Evolutionary conservation across 106 monocot species (phyloP).

Genomic region (Ottelia alismoides): DNA sequence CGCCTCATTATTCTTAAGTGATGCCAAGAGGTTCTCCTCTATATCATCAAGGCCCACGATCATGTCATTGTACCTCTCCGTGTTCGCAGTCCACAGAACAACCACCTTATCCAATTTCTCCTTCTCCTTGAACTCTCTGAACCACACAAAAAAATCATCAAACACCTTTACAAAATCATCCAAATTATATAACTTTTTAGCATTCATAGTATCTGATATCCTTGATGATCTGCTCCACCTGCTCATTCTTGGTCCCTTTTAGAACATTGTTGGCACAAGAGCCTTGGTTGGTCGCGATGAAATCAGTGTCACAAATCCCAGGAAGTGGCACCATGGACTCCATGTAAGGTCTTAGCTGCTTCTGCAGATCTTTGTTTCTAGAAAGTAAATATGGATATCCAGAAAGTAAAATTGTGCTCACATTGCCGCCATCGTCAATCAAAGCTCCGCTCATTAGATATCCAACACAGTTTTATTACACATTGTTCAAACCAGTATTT

Average conservation of each 20-base stretch:
- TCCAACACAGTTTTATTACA: too few relatives aligned
- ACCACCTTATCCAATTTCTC: conserved; percentile 70
- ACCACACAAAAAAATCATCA: too few relatives aligned
- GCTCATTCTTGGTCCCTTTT: conserved; percentile 66
- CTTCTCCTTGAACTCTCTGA: conserved; percentile 84
- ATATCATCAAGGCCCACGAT: conserved; percentile 66
- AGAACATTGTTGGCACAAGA: conserved; percentile 61
- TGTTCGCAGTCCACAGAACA: conserved; percentile 82
- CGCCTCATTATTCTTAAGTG: conserved; percentile 41
- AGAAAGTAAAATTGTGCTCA: too few relatives aligned
- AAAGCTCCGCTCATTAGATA: too few relatives aligned
- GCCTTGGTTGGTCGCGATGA: conserved; percentile 74
- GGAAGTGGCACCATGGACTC: conserved; percentile 71
- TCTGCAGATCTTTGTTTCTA: conserved; percentile 89
- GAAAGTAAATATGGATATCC: too few relatives aligned
- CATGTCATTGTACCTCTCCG: conserved; percentile 74
- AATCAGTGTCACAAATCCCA: conserved; percentile 62
- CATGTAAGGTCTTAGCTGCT: conserved; percentile 78
- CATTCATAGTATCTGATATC: too few relatives aligned
- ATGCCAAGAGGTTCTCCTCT: conserved; percentile 45
- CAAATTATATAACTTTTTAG: too few relatives aligned
- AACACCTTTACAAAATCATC: too few relatives aligned
- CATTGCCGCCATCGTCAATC: too few relatives aligned
- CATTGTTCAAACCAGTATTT: too few relatives aligned
- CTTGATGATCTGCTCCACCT: conserved; percentile 57